phyloP scores from a whole-genome alignment of 441 rosid genomes.

The Pelargonium australe region DNA sequence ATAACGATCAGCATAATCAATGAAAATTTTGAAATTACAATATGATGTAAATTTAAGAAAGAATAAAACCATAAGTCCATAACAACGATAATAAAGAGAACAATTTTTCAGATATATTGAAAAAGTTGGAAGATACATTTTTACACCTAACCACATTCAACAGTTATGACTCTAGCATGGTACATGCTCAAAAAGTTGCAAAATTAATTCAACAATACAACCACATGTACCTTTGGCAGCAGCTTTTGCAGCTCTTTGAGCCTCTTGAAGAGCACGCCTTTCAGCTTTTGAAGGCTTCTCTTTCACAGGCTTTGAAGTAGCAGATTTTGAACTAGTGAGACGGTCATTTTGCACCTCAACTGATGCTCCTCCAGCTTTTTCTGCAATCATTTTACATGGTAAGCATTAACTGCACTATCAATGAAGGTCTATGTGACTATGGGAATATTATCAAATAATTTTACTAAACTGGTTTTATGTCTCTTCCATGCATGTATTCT shows the following conservation, averaged over 20 bases:
- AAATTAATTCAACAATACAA: background rate
- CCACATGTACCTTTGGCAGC: slow-evolving; percentile 39
- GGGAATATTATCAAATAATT: background rate
- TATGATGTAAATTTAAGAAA: background rate
- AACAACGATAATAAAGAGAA: no score
- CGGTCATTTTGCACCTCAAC: slow-evolving; percentile 24
- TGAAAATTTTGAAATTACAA: background rate
- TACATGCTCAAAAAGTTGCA: background rate
- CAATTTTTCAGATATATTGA: no score
- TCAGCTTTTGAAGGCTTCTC: slow-evolving; percentile 28
- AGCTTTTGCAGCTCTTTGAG: slow-evolving; percentile 30
- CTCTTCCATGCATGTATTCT: background rate
- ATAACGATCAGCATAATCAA: background rate
- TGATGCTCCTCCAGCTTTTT: slow-evolving; percentile 15
- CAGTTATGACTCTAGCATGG: background rate
- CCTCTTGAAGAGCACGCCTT: slow-evolving; percentile 28
- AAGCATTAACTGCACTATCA: background rate
- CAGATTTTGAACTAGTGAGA: background rate
- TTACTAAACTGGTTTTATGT: background rate
- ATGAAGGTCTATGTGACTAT: background rate
- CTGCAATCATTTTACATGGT: slow-evolving; percentile 9
- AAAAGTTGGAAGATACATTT: no score
- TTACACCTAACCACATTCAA: no score
- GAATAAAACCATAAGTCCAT: background rate
- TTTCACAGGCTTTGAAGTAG: slow-evolving; percentile 18